Conservation (phyloP, 2,329 filamentous ascomycete species). For the Ambrosiella beaveri region DNA sequence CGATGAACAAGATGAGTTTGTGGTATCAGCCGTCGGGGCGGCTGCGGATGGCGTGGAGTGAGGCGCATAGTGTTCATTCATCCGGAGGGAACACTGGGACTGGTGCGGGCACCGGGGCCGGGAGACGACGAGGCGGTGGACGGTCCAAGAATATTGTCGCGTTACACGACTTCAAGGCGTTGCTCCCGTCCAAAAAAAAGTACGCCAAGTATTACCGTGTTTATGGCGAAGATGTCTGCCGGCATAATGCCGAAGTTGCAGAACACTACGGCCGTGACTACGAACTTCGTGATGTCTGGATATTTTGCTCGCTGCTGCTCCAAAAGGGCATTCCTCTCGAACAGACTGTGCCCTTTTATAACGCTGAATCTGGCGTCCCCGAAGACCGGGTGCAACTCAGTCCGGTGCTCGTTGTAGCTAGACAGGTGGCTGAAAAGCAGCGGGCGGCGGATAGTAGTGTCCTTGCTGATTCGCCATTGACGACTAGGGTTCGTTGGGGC, state of each 20-base stretch:
- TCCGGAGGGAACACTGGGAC: conserved; percentile 40
- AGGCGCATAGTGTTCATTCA: conserved; percentile 39
- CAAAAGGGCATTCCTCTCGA: conserved; percentile 59
- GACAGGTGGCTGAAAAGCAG: background rate
- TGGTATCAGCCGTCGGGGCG: conserved; percentile 38
- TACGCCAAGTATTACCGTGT: conserved; percentile 69
- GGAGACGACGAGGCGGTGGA: conserved; percentile 28
- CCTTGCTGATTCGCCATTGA: conserved; percentile 20
- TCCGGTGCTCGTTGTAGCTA: conserved; percentile 46
- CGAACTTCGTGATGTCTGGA: conserved; percentile 71
- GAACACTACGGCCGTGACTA: conserved; percentile 43
- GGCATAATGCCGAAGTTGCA: conserved; percentile 67
- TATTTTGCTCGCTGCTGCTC: conserved; percentile 59
- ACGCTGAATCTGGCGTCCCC: background rate
- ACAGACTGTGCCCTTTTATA: conserved; percentile 27
- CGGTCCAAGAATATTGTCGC: conserved; percentile 38
- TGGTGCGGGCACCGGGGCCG: conserved; percentile 23
- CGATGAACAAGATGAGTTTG: conserved; percentile 38
- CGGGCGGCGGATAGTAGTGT: conserved; percentile 13
- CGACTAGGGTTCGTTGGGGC: conserved; percentile 51
- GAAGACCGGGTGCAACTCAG: background rate
- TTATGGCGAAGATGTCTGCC: conserved; percentile 68
- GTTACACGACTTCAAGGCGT: conserved; percentile 49
- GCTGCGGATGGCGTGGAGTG: conserved; percentile 38
- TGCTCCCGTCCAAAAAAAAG: conserved; percentile 62